A percentile compares a stretch with the other conserved stretches of the same genome.
phyloP scores from a whole-genome alignment of 192 early-diverging fungal genomes.

The Coemansia guatemalensis region DNA sequence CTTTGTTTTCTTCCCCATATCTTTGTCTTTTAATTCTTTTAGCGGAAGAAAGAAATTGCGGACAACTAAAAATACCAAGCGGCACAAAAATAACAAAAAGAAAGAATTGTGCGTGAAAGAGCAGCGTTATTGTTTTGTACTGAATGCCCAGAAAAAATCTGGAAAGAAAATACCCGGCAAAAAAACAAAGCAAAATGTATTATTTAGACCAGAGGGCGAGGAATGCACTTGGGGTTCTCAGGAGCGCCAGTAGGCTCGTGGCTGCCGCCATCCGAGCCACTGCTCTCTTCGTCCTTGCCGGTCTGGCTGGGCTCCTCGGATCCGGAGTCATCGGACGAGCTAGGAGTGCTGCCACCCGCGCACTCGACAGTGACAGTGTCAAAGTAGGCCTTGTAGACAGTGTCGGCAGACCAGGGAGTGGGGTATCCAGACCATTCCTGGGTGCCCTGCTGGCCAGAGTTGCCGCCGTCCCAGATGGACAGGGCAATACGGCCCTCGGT shows the following conservation, averaged over 20 bases:
- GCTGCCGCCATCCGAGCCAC: background rate
- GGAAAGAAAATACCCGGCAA: background rate
- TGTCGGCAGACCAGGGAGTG: slow-evolving; percentile 54
- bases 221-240: slow-evolving; percentile 23
- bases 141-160: slow-evolving; percentile 1
- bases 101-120: too few relatives aligned
- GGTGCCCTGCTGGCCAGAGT: slow-evolving; percentile 56
- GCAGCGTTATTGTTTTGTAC: background rate
- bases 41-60: slow-evolving; percentile 2
- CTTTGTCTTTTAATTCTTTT: slow-evolving; percentile 1
- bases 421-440: slow-evolving; percentile 61
- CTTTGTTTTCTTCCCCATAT: background rate
- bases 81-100: slow-evolving; percentile 1
- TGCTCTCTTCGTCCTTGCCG: slow-evolving; percentile 5
- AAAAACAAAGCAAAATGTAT: background rate
- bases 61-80: background rate
- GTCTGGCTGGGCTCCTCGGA: slow-evolving; percentile 4
- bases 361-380: slow-evolving; percentile 58
- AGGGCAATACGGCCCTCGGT: slow-evolving; percentile 57
- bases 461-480: slow-evolving; percentile 68
- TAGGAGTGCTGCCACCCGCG: slow-evolving; percentile 19
- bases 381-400: slow-evolving; percentile 56
- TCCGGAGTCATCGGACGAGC: background rate
- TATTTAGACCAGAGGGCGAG: slow-evolving; percentile 14
- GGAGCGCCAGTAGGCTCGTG: background rate